Percentiles rank a stretch among this genome's conserved stretches.
Evolutionary conservation across 2,329 filamentous ascomycete genomes (phyloP).

Genomic region (Aspergillus felis): DNA sequence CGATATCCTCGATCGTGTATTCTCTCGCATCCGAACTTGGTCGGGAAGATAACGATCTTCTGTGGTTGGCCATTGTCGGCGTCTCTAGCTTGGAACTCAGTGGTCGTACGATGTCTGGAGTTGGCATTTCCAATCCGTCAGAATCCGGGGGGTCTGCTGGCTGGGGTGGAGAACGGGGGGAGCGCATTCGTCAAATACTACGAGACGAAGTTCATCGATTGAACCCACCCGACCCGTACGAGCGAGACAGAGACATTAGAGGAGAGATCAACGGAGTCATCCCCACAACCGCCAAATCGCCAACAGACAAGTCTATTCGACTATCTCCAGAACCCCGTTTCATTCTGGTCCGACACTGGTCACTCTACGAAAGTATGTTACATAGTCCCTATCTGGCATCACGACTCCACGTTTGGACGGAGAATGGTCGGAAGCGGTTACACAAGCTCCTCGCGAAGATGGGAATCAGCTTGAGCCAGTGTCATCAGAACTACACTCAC

Average conservation of each 20-base stretch:
- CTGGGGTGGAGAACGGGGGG: slow-evolving; percentile 78
- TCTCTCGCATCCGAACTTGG: slow-evolving; percentile 91
- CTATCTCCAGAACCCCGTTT: slow-evolving; percentile 92
- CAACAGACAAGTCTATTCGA: slow-evolving; percentile 87
- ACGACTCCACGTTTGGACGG: slow-evolving; percentile 89
- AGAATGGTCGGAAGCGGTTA: slow-evolving; percentile 78
- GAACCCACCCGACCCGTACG: slow-evolving; percentile 68
- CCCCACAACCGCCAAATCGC: slow-evolving; percentile 79
- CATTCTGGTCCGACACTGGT: slow-evolving; percentile 91
- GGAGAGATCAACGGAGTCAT: slow-evolving; percentile 76
- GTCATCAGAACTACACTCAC: slow-evolving; percentile 92
- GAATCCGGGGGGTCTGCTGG: slow-evolving; percentile 56
- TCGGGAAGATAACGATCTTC: slow-evolving; percentile 90
- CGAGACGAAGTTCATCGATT: slow-evolving; percentile 90
- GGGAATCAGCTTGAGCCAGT: slow-evolving; percentile 91
- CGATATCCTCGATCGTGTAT: slow-evolving; percentile 90
- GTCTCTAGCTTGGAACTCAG: slow-evolving; percentile 92
- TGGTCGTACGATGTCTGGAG: slow-evolving; percentile 75
- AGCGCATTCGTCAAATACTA: slow-evolving; percentile 77
- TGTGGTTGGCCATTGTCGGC: slow-evolving; percentile 93
- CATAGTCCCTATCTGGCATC: slow-evolving; percentile 94
- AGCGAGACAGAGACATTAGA: slow-evolving; percentile 57
- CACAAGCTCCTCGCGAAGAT: slow-evolving; percentile 97
- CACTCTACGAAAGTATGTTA: slow-evolving; percentile 95
- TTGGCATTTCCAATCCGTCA: slow-evolving; percentile 59